phyloP scores from a whole-genome alignment of 306 rosid species.

The Rubus parviflorus region DNA sequence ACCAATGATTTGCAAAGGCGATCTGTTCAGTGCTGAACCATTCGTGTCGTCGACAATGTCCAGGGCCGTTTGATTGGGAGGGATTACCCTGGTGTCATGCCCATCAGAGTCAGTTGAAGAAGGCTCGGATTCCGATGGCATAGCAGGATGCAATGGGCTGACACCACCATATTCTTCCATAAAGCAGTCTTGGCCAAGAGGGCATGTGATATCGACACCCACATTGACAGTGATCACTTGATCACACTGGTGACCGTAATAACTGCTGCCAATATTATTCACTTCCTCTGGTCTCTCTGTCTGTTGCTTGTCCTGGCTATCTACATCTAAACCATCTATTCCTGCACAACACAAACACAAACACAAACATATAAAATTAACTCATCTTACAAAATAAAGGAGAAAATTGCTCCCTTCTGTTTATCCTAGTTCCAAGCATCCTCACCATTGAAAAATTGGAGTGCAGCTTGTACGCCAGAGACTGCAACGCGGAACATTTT shows the following conservation, averaged over 20 bases:
- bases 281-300: not conserved
- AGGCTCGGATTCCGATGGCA: not conserved
- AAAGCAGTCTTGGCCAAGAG: not conserved
- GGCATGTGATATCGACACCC: not conserved
- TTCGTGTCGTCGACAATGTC: not conserved
- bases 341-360: not conserved
- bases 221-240: not conserved
- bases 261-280: not conserved
- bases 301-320: not conserved
- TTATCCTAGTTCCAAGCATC: not conserved
- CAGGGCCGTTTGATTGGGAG: no score
- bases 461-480: not conserved
- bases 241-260: not conserved
- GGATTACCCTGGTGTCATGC: not conserved
- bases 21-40: not conserved
- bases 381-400: not conserved
- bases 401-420: not conserved
- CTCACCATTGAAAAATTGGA: not conserved
- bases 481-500: not conserved
- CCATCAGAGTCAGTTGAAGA: not conserved
- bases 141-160: not conserved
- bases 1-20: not conserved
- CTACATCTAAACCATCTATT: not conserved
- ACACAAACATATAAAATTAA: not conserved
- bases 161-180: not conserved